phyloP scores from a whole-genome alignment of 2,329 filamentous ascomycete genomes.

The Epichloe bromicola region DNA sequence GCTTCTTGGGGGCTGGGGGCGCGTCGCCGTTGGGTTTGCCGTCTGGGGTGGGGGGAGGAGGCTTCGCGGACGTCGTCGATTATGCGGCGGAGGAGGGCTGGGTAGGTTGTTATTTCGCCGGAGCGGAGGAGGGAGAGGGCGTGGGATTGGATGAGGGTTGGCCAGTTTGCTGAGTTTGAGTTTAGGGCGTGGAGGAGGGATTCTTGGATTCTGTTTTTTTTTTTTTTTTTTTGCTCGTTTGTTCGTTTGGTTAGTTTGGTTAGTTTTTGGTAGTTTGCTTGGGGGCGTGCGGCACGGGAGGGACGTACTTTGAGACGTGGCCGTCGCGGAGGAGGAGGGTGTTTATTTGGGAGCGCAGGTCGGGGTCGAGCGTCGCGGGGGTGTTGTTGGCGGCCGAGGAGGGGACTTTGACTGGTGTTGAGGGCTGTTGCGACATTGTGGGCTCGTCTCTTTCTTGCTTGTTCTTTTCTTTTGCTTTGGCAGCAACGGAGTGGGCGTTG shows the following conservation, averaged over 20 bases:
- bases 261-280: background rate
- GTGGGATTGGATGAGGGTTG: conserved; percentile 44
- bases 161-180: conserved; percentile 48
- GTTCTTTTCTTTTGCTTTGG: background rate
- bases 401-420: conserved; percentile 51
- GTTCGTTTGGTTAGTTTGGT: background rate
- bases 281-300: background rate
- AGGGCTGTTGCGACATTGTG: conserved; percentile 32
- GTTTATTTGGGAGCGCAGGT: conserved; percentile 51
- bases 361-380: conserved; percentile 46
- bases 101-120: conserved; percentile 46
- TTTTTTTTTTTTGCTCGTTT: background rate
- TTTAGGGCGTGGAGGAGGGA: conserved; percentile 49
- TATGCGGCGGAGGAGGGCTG: conserved; percentile 45
- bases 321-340: conserved; percentile 43
- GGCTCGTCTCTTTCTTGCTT: background rate
- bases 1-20: conserved; percentile 10
- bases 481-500: background rate
- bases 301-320: conserved; percentile 41
- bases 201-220: conserved; percentile 43
- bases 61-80: conserved; percentile 48
- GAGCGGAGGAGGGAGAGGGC: conserved; percentile 47
- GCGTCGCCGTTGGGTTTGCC: conserved; percentile 23
- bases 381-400: conserved; percentile 46
- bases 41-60: conserved; percentile 16